These are phyloP conservation scores for Colletotrichum sp. DNA, from an alignment of 2,329 filamentous ascomycete genomes.

Conservation along the genomic window DNA sequence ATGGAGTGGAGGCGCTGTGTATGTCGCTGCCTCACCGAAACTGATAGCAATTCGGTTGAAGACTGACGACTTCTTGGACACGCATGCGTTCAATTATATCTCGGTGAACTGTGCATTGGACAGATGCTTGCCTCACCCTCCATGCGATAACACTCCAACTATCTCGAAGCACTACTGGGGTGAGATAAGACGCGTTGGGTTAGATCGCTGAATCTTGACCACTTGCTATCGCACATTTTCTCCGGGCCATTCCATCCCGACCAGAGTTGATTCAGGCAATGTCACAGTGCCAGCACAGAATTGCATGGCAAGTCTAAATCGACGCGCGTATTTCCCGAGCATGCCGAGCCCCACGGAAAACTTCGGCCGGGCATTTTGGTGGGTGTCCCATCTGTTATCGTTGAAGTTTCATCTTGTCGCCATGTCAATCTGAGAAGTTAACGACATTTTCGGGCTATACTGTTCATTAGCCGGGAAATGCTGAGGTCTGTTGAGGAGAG, in stretches of 20 bases:
- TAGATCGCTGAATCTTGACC: background rate
- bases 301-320: background rate
- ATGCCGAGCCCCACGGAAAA: background rate
- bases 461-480: background rate
- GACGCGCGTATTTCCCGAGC: background rate
- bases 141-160: background rate
- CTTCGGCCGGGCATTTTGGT: background rate
- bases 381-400: background rate
- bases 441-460: background rate
- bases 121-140: background rate
- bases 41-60: background rate
- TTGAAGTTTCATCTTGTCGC: background rate
- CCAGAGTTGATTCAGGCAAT: background rate
- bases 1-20: background rate
- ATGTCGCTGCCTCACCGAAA: background rate
- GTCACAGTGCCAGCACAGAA: background rate
- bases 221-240: background rate
- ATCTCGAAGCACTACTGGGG: background rate
- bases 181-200: background rate
- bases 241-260: background rate
- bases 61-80: background rate
- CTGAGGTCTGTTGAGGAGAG: background rate
- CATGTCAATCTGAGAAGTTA: background rate
- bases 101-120: background rate
- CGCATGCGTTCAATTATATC: background rate